Evolutionary conservation across 129 eudicot species (phyloP).

Genomic region (Flaveria linearis): DNA sequence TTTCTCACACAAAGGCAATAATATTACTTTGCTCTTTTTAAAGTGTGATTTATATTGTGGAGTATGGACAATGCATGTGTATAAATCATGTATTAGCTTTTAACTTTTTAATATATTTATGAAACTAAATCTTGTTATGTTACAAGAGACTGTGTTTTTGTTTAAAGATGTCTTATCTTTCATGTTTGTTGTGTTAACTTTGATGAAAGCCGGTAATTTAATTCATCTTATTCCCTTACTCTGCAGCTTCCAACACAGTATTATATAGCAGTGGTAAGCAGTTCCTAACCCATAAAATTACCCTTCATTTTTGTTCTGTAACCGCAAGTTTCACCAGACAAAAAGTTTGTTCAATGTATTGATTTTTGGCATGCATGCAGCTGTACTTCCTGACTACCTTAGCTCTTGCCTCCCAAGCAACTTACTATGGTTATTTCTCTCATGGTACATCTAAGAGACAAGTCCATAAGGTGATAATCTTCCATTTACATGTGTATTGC

Average conservation of each 20-base stretch:
- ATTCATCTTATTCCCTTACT: slow-evolving; percentile 30
- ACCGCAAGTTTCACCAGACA: background rate
- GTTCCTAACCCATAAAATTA: background rate
- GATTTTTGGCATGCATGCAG: slow-evolving; percentile 39
- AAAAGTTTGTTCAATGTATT: slow-evolving; percentile 1
- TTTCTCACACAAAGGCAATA: slow-evolving; percentile 8
- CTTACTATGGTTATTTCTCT: slow-evolving; percentile 61
- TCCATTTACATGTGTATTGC: background rate
- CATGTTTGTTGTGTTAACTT: slow-evolving; percentile 6
- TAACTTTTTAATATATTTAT: background rate
- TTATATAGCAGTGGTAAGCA: slow-evolving; percentile 71
- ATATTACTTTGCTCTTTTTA: slow-evolving; percentile 5
- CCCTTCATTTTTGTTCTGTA: background rate
- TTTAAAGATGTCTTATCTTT: background rate
- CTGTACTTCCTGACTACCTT: slow-evolving; percentile 61
- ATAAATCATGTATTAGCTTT: background rate
- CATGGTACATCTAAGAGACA: slow-evolving; percentile 45
- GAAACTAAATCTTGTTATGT: slow-evolving; percentile 10
- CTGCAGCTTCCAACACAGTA: slow-evolving; percentile 83
- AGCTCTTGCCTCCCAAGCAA: slow-evolving; percentile 54
- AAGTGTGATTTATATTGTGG: background rate
- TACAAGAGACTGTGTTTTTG: background rate
- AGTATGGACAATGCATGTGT: background rate
- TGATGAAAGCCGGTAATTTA: background rate
- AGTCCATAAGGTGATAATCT: slow-evolving; percentile 40